phyloP scores from a whole-genome alignment of 2,329 filamentous ascomycete genomes.

The Penicillium psychrosexuale region DNA sequence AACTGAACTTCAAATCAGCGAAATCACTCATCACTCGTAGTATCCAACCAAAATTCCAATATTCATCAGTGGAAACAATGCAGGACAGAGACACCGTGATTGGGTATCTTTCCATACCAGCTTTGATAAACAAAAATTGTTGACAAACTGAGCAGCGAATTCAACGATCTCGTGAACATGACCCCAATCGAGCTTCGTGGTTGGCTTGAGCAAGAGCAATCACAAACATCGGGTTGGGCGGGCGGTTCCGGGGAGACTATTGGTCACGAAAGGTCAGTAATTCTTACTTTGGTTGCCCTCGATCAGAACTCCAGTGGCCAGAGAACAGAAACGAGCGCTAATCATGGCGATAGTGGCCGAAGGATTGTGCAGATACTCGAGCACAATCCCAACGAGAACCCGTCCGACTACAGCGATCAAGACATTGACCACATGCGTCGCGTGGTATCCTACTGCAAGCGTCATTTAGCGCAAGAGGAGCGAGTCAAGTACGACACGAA shows the following conservation, averaged over 20 bases:
- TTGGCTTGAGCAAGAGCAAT: constrained; percentile 59
- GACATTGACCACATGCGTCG: constrained; percentile 60
- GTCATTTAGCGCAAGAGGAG: constrained; percentile 60
- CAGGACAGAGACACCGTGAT: constrained; percentile 53
- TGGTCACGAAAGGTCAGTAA: constrained; percentile 54
- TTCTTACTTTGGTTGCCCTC: too few relatives aligned
- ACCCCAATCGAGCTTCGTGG: constrained; percentile 56
- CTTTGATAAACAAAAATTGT: constrained; percentile 14
- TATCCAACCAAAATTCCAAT: background rate
- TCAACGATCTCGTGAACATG: constrained; percentile 67
- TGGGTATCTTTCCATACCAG: constrained; percentile 32
- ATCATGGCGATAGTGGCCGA: constrained; percentile 48
- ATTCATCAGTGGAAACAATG: constrained; percentile 40
- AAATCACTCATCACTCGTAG: background rate
- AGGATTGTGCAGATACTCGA: constrained; percentile 62
- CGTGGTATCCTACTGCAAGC: constrained; percentile 63
- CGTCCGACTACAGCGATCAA: constrained; percentile 54
- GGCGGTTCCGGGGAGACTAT: constrained; percentile 61
- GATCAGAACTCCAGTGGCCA: background rate
- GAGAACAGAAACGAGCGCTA: background rate
- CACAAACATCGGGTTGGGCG: constrained; percentile 57
- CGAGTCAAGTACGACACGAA: constrained; percentile 55
- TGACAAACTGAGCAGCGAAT: constrained; percentile 46
- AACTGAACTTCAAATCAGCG: too few relatives aligned
- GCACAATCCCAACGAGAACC: constrained; percentile 51